Conservation (phyloP, 2,329 filamentous ascomycete genomes). For the Mycocentrospora acerina region DNA sequence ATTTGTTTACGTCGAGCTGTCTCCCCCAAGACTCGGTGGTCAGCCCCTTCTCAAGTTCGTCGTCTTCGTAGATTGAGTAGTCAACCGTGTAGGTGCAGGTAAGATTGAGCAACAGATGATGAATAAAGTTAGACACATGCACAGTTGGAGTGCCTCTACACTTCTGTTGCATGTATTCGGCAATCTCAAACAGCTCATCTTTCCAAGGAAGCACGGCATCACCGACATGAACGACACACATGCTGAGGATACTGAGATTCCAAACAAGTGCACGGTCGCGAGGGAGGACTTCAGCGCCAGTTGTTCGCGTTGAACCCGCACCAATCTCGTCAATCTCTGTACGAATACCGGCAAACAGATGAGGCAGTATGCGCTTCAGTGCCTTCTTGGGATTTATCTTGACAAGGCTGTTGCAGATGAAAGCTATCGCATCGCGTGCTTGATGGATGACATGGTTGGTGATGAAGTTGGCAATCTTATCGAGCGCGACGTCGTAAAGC, state of each 20-base stretch:
- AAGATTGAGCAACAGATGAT: slow-evolving; percentile 90
- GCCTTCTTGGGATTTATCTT: slow-evolving; percentile 95
- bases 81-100: slow-evolving; percentile 94
- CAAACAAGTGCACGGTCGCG: slow-evolving; percentile 91
- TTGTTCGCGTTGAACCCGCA: slow-evolving; percentile 90
- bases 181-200: slow-evolving; percentile 85
- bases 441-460: slow-evolving; percentile 95
- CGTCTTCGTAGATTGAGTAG: slow-evolving; percentile 82
- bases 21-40: slow-evolving; percentile 82
- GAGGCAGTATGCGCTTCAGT: slow-evolving; percentile 84
- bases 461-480: slow-evolving; percentile 91
- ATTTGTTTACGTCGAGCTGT: slow-evolving; percentile 68
- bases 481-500: slow-evolving; percentile 85
- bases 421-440: slow-evolving; percentile 95
- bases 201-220: slow-evolving; percentile 86
- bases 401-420: slow-evolving; percentile 94
- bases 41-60: slow-evolving; percentile 69
- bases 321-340: slow-evolving; percentile 97
- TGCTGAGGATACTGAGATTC: slow-evolving; percentile 95
- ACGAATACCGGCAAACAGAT: slow-evolving; percentile 86
- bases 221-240: slow-evolving; percentile 96
- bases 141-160: slow-evolving; percentile 93
- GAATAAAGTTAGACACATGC: slow-evolving; percentile 95
- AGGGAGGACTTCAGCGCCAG: slow-evolving; percentile 88
- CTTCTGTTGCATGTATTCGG: slow-evolving; percentile 93